Evolutionary conservation across 768 basidiomycete genomes (phyloP), one percentile per base, ranked within the genome.

Genomic region (Boletus subcaerulescens): DNA sequence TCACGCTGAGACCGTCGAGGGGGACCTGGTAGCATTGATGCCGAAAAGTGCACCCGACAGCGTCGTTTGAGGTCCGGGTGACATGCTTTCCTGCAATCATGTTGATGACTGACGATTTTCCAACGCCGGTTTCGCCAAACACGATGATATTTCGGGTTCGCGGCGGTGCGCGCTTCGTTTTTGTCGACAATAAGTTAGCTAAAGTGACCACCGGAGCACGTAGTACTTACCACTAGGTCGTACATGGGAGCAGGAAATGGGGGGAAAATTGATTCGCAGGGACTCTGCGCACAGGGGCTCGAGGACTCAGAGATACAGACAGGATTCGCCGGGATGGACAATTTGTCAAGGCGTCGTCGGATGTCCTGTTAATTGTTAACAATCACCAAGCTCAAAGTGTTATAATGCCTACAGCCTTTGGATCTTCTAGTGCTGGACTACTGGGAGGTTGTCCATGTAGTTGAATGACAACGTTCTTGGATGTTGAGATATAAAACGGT

Each of bases 71-170:
- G 20, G 67, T 67, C 18, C 44, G 45, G 3, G 75, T 71, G 15
- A 62, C 44, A 5, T 66, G 45, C 8, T 48, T 15, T 14, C 64
- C 68, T 6, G 60, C 62, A 39, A 77, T 60, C 69, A 74, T 65
- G 58, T 77, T 78, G 57, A 78, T 65, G 33, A 77, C 57, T 0
- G 73, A 75, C 48, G 75, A 77, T 53, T 78, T 78, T 35, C 72
- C 71, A 14, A 65, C 50, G 11, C 77, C 75, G 7, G 69, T 69
- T 54, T 77, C 73, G 7, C 77, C 76, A 51, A 78, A 78, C 7
- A 78, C 46, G 29, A 78, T 64, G 38, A 77, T 47, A 52, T 77
- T 77, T 33, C 61, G 65, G 48, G 48, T 17, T 38, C 38, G 61
- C 43, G 11, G 48, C 15, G 11, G 38, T 14, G 33, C 26, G 22